phyloP scores from a whole-genome alignment of 441 rosid species.

The Corymbia calophylla region DNA sequence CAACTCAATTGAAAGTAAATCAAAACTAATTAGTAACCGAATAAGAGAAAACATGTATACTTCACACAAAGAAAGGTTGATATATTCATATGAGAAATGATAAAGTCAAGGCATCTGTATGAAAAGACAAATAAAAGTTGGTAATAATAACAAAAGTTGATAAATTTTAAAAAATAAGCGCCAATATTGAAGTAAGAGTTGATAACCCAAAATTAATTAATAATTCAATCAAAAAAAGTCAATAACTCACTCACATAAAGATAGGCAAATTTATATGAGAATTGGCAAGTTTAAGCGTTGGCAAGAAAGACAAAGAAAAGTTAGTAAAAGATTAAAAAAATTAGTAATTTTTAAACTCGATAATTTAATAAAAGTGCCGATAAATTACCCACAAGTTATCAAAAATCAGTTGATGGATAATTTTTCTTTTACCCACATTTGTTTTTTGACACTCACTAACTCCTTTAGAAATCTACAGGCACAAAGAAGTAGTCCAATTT shows the following conservation, averaged over 20 bases:
- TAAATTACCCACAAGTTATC: not conserved
- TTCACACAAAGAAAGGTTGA: not conserved
- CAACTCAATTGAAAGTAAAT: not conserved
- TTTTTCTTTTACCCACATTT: not conserved
- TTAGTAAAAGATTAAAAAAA: not conserved
- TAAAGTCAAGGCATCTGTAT: not conserved
- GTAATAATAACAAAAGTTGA: not conserved
- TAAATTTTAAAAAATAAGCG: not conserved
- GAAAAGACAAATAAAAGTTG: not conserved
- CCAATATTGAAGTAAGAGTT: not conserved
- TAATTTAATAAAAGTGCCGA: not conserved
- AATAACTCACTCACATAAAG: not conserved
- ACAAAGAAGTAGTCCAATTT: not conserved
- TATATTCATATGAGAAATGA: not conserved
- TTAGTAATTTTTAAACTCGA: not conserved
- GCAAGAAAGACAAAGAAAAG: not conserved
- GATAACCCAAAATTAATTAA: not conserved
- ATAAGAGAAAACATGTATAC: not conserved
- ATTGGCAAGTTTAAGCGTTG: not conserved
- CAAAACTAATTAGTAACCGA: not conserved
- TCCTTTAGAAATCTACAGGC: not conserved
- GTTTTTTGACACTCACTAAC: not conserved
- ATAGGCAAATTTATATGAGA: not conserved
- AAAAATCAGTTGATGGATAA: not conserved
- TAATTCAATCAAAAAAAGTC: not conserved